Evolutionary conservation across 1,284 basidiomycete species (phyloP), one percentile per base, ranked within the genome.

Genomic region (Chalciporus piperatoides): DNA sequence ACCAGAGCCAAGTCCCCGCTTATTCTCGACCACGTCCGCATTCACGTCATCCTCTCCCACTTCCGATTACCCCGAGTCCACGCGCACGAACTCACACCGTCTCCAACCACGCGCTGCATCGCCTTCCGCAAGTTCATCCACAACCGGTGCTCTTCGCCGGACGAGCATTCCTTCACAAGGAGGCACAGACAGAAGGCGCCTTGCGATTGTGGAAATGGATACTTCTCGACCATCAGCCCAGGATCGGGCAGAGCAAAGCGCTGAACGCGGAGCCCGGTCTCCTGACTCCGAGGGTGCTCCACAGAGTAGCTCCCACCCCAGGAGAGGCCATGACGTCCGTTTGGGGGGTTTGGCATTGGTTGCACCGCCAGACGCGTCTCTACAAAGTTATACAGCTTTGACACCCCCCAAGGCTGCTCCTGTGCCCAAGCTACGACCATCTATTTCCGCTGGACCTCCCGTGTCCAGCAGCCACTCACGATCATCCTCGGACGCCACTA

Each of bases 141-240:
- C 56, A 25, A 50, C 57, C 27, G 40, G 60, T 62, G 48, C 61
- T 53, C 50, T 62, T 65, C 65, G 63, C 19, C 72, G 77, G 51
- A 74, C 79, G 46, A 80, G 75, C 56, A 68, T 73, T 28, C 78
- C 76, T 19, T 78, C 81, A 0, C 74, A 79, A 61, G 80, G 79
- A 53, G 76, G 76, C 56, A 69, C 75, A 43, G 84, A 86, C 68
- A 78, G 83, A 60, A 75, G 85, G 49, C 74, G 81, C 52, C 69
- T 86, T 46, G 81, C 81, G 27, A 81, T 89, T 59, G 79, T 87
- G 41, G 73, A 85, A 64, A 71, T 81, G 71, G 77, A 71, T 60
- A 51, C 59, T 39, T 41, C 27, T 15, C 39, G 51, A 45, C 19
- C 61, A 53, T 43, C 51, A 41, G 60, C 49, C 53, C 55, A 53